These are phyloP conservation scores for Penicillium paradoxum DNA, from an alignment of 495 filamentous ascomycete genomes.

Conservation along the genomic window DNA sequence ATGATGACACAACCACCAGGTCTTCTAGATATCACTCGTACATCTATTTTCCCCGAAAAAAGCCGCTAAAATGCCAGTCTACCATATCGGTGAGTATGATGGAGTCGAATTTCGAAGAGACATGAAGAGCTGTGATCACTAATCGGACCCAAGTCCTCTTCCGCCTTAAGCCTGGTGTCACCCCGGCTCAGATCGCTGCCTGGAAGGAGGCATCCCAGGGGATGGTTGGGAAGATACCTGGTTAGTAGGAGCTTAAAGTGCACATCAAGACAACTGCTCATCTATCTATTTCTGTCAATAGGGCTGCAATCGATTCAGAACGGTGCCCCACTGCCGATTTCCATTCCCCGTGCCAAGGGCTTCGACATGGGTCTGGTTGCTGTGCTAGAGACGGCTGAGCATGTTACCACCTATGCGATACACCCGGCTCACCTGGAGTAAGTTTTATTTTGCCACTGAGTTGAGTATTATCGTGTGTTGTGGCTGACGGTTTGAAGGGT, in stretches of 20 bases:
- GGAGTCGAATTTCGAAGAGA: background rate
- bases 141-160: slow-evolving; percentile 34
- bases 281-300: background rate
- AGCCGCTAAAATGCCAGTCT: slow-evolving; percentile 28
- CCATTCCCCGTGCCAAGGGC: slow-evolving; percentile 36
- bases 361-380: slow-evolving; percentile 43
- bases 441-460: slow-evolving; percentile 5
- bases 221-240: slow-evolving; percentile 41
- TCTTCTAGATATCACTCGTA: background rate
- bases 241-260: background rate
- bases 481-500: slow-evolving; percentile 23
- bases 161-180: slow-evolving; percentile 38
- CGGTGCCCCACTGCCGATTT: slow-evolving; percentile 31
- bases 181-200: slow-evolving; percentile 24
- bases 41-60: background rate
- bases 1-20: background rate
- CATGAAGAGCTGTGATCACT: background rate
- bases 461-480: background rate
- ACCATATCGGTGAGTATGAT: slow-evolving; percentile 27
- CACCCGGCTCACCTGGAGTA: slow-evolving; percentile 42
- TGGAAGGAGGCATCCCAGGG: slow-evolving; percentile 26
- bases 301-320: slow-evolving; percentile 32
- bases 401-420: slow-evolving; percentile 32
- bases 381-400: slow-evolving; percentile 35
- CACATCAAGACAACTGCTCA: background rate